A percentile compares a stretch with the other conserved stretches of the same genome.
These are phyloP conservation scores for Kodamaea kaohsiungensis DNA, from an alignment of 805 yeast genomes.

Conservation along the genomic window DNA sequence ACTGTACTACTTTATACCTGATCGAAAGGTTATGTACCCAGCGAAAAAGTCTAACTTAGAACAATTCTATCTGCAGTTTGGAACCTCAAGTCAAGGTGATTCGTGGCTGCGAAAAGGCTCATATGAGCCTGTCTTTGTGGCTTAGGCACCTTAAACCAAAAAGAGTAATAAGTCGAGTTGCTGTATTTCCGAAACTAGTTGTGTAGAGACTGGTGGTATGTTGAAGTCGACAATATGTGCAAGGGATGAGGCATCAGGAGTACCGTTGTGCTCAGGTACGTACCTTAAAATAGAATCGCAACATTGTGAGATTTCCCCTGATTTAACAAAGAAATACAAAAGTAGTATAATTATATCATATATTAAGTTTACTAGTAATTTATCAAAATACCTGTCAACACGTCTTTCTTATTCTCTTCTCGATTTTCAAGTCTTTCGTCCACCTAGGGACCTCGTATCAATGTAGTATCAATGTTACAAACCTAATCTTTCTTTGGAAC, in stretches of 20 bases:
- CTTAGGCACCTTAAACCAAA: neutral
- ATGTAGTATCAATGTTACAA: neutral
- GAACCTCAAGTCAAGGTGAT: neutral
- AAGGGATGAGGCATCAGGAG: neutral
- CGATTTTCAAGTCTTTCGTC: neutral
- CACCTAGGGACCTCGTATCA: neutral
- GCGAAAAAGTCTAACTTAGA: neutral
- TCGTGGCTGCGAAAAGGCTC: neutral
- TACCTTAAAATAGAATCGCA: neutral
- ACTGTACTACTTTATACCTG: neutral
- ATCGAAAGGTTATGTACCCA: neutral
- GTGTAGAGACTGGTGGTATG: neutral
- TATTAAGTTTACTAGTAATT: neutral
- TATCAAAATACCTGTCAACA: neutral
- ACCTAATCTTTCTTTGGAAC: conserved; percentile 10
- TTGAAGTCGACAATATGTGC: neutral
- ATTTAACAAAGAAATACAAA: neutral
- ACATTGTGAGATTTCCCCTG: neutral
- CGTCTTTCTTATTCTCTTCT: neutral
- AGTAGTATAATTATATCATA: no score
- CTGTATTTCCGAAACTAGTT: neutral
- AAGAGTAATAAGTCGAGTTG: neutral
- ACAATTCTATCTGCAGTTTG: neutral
- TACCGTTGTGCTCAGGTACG: neutral
- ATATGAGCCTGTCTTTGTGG: neutral